These are phyloP conservation scores for Aotearoamyces nothofagi DNA, from an alignment of 2,329 filamentous ascomycete species.

Conservation along the genomic window DNA sequence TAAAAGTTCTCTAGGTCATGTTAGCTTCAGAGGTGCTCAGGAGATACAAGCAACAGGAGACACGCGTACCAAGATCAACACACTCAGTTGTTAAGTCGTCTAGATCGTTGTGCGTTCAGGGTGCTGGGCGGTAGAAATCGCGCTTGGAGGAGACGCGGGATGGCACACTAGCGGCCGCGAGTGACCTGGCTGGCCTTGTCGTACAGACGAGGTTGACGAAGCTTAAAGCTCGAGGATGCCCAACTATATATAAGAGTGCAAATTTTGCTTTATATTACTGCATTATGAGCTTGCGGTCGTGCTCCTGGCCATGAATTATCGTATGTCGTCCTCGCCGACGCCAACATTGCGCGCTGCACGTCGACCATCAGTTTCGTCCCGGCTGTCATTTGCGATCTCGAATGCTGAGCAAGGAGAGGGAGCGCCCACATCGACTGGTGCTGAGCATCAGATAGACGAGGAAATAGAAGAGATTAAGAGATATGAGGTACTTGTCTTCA, in stretches of 20 bases:
- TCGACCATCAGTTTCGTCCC: constrained; percentile 18
- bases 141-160: neutral
- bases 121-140: too few species aligned
- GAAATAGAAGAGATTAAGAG: constrained; percentile 96
- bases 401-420: constrained; percentile 46
- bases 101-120: too few species aligned
- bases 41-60: too few species aligned
- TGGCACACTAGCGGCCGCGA: neutral
- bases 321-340: constrained; percentile 17
- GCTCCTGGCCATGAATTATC: constrained; percentile 21
- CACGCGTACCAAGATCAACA: too few species aligned
- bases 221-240: neutral
- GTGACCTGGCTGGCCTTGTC: too few species aligned
- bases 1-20: too few species aligned
- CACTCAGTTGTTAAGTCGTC: too few species aligned
- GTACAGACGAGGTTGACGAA: too few species aligned
- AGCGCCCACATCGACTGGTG: constrained; percentile 31
- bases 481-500: constrained; percentile 55
- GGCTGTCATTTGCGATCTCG: constrained; percentile 54
- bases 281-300: neutral
- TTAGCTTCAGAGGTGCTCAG: too few species aligned
- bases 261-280: neutral
- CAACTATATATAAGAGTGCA: neutral
- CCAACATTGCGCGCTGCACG: constrained; percentile 11
- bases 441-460: constrained; percentile 65